These are phyloP conservation scores for Volvox carteri DNA, from an alignment of 163 green algal species.

Conservation along the genomic window DNA sequence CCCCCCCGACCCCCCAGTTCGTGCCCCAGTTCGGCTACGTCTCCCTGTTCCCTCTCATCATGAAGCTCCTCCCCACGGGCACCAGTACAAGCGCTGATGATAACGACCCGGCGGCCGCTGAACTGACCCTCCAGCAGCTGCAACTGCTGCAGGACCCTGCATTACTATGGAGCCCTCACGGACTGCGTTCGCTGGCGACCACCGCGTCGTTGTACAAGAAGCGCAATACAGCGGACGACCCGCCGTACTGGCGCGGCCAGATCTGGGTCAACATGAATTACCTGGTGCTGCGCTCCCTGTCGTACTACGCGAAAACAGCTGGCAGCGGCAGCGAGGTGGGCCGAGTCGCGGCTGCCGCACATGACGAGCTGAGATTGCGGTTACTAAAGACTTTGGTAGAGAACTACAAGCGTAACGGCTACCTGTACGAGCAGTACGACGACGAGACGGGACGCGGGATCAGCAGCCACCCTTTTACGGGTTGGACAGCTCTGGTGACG, in stretches of 20 bases:
- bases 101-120: neutral
- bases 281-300: conserved; percentile 82
- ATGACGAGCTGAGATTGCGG: conserved; percentile 73
- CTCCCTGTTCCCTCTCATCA: conserved; percentile 94
- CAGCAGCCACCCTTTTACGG: conserved; percentile 95
- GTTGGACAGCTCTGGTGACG: conserved; percentile 93
- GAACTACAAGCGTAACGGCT: conserved; percentile 75
- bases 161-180: conserved; percentile 83
- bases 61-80: conserved; percentile 85
- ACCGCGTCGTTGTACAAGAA: conserved; percentile 52
- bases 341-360: conserved; percentile 60
- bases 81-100: neutral
- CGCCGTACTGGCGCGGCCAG: conserved; percentile 93
- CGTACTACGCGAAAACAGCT: conserved; percentile 23
- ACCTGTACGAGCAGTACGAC: conserved; percentile 94
- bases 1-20: conserved; percentile 67
- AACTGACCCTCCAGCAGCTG: conserved; percentile 51
- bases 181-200: conserved; percentile 82
- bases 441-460: conserved; percentile 83
- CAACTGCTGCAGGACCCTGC: conserved; percentile 24
- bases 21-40: conserved; percentile 95
- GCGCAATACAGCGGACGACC: conserved; percentile 93
- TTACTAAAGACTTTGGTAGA: conserved; percentile 80
- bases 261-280: conserved; percentile 98
- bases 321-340: conserved; percentile 21